Evolutionary conservation across 768 basidiomycete species (phyloP).

Genomic region (Mycena belliarum): DNA sequence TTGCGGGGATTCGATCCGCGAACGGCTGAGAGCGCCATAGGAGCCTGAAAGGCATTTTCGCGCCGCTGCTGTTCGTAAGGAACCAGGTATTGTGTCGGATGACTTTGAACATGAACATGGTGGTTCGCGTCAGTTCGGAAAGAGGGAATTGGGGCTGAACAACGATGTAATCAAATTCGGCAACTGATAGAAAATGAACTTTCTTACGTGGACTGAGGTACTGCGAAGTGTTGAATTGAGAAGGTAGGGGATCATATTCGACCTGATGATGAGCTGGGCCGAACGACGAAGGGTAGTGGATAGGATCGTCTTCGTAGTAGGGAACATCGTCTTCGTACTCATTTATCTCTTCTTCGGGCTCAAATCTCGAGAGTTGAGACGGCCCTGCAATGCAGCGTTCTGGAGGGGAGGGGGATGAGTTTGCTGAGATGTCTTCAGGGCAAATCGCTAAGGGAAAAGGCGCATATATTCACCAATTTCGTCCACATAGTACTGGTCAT

Average conservation of each 20-base stretch:
- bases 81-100: not conserved
- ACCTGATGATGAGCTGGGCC: not conserved
- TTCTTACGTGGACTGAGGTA: not conserved
- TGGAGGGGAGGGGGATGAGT: constrained; percentile 33
- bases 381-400: constrained; percentile 22
- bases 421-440: not conserved
- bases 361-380: not conserved
- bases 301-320: constrained; percentile 17
- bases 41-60: not conserved
- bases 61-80: not conserved
- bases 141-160: constrained; percentile 2
- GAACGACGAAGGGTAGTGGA: constrained; percentile 6
- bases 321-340: constrained; percentile 14
- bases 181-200: no score
- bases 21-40: not conserved
- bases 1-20: constrained; percentile 34
- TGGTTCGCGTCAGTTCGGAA: not conserved
- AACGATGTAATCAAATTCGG: not conserved
- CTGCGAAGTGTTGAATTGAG: not conserved
- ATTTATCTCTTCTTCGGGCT: constrained; percentile 12
- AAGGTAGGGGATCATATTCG: not conserved
- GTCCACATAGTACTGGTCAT: constrained; percentile 34
- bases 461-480: constrained; percentile 41
- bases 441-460: not conserved
- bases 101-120: not conserved